Evolutionary conservation across 768 basidiomycete genomes (phyloP), one percentile per base, ranked within the genome.

Genomic region (Trametes sanguinea): DNA sequence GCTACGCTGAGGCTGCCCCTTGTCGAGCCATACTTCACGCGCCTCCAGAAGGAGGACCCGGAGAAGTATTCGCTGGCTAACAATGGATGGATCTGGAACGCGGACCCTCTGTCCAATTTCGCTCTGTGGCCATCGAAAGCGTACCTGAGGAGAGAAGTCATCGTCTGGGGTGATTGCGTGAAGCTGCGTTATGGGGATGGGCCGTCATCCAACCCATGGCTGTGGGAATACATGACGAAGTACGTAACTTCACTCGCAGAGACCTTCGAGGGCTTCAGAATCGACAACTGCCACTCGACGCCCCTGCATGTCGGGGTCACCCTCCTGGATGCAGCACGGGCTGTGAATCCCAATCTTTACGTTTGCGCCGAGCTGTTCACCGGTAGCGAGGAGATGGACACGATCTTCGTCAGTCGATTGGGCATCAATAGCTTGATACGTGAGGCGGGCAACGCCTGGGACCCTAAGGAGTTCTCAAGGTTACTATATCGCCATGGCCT

Each of bases 41-140:
- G 94, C 29, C 74, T 98, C 11, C 79, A 78, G 65, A 42, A 82
- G 78, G 77, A 79, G 54, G 78, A 85, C 51, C 77, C 80, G 4
- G 64, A 69, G 14, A 77, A 82, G 13, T 90, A 94, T 70, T 88
- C 91, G 2, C 78, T 99, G 32, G 97, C 96, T 5, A 98, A 98
- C 75, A 99, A 99, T 71, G 97, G 97, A 2, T 99, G 97, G 97
- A 94, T 99, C 66, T 99, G 97, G 96, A 78, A 89, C 65, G 95
- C 96, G 2, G 88, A 99, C 71, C 96, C 97, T 0, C 82, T 98
- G 14, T 82, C 87, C 65, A 98, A 98, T 76, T 99, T 99, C 76
- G 97, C 96, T 7, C 83, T 92, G 13, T 83, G 85, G 30, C 90
- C 90, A 0, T 98, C 96, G 27, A 97, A 95, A 73, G 91, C 94